These are phyloP conservation scores for Aureobasidium mangrovei DNA, from an alignment of 2,329 filamentous ascomycete species.

Conservation along the genomic window DNA sequence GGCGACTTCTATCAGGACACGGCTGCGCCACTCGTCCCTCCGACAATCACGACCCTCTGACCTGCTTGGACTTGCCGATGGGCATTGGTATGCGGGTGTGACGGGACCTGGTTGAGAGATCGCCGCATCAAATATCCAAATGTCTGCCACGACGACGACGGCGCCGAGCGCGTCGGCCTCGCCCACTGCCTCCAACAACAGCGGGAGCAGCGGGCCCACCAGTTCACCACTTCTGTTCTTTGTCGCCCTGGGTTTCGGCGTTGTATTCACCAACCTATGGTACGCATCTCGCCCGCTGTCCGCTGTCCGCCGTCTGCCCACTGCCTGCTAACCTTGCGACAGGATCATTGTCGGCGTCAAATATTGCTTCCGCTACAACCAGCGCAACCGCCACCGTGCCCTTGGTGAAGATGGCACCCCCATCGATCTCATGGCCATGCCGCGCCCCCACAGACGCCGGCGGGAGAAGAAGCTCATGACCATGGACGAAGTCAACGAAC, in stretches of 20 bases:
- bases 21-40: not conserved
- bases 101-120: too few species aligned
- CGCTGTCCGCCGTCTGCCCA: not conserved
- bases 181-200: constrained; percentile 19
- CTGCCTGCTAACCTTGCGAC: constrained; percentile 7
- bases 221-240: constrained; percentile 81
- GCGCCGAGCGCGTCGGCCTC: constrained; percentile 3
- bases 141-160: constrained; percentile 12
- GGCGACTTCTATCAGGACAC: not conserved
- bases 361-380: constrained; percentile 98
- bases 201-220: constrained; percentile 41
- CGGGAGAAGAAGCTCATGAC: constrained; percentile 98
- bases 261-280: constrained; percentile 98
- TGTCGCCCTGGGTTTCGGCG: constrained; percentile 89
- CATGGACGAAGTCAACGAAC: constrained; percentile 97
- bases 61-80: not conserved
- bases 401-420: constrained; percentile 72
- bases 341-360: constrained; percentile 99
- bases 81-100: constrained; percentile 4
- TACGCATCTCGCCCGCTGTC: constrained; percentile 42
- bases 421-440: constrained; percentile 80
- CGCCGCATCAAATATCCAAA: not conserved
- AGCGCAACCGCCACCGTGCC: constrained; percentile 72
- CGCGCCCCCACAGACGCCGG: constrained; percentile 72
- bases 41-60: not conserved